A percentile compares a stretch with the other conserved stretches of the same genome.
Conservation (phyloP, 768 basidiomycete genomes). For the Daedaleopsis sinensis region DNA sequence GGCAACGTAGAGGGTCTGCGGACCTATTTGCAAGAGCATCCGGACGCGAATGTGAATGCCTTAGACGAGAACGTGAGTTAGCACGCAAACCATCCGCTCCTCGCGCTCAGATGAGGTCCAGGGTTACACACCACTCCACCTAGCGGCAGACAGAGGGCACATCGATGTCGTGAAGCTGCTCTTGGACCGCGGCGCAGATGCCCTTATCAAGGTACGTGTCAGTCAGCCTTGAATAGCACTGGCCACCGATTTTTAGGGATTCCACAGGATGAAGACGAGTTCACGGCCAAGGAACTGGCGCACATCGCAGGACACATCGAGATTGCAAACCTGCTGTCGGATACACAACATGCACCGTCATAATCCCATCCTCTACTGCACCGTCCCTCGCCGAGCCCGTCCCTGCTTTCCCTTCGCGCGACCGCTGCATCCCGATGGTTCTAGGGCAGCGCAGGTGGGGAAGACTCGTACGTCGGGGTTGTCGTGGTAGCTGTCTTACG, state of each 20-base stretch:
- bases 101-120: slow-evolving; percentile 34
- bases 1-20: slow-evolving; percentile 52
- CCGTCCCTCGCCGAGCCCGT: background rate
- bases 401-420: background rate
- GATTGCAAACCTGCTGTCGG: slow-evolving; percentile 44
- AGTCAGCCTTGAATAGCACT: background rate
- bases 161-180: slow-evolving; percentile 57
- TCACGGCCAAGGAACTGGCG: slow-evolving; percentile 64
- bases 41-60: slow-evolving; percentile 55
- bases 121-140: slow-evolving; percentile 89
- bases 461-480: background rate
- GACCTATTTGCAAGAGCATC: slow-evolving; percentile 44
- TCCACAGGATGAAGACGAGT: slow-evolving; percentile 66
- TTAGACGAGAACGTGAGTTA: slow-evolving; percentile 72
- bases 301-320: slow-evolving; percentile 56
- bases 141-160: slow-evolving; percentile 85
- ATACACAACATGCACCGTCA: slow-evolving; percentile 9
- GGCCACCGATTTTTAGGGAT: slow-evolving; percentile 3
- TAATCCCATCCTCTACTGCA: background rate
- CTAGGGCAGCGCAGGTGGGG: background rate
- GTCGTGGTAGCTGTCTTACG: background rate
- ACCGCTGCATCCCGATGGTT: background rate
- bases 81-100: background rate
- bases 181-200: slow-evolving; percentile 66
- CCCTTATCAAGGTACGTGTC: slow-evolving; percentile 56